Base-by-base conservation (phyloP, 1,284 basidiomycete genomes). In the Anthracocystis panici-leucophaei region DNA sequence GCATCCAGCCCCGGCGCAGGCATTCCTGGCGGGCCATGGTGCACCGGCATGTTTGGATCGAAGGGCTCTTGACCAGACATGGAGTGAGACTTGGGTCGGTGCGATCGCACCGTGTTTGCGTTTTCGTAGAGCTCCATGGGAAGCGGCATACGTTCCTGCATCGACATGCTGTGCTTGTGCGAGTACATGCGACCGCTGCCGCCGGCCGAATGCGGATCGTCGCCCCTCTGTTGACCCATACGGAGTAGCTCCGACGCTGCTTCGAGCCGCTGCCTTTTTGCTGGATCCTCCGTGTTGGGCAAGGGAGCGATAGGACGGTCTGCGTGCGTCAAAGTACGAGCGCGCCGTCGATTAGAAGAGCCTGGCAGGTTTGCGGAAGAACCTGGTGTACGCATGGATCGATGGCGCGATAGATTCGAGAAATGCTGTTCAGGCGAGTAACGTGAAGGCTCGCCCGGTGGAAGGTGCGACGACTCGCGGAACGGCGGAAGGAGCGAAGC, bases 251-350 rank as follows among this genome's bases (percentile, higher is more conserved):
- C 75, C n/a, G 65, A 73, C 8, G 66, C 70, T 48, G 66, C 73
- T 29, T 76, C 74, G 18, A 72, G 56, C 40, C 65, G 49, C 41
- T 76, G 74, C 57, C 56, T 67, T 18, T 69, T 60, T 20, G 65
- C 61, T 5, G 68, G 68, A 49, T 76, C 74, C 14, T 72, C 68
- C 38, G 62, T 63, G n/a, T 71, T 71, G 14, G 77, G 75, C 41
- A 79, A 45, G 1, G 77, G 75, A 18, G 77, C 77, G 41, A 79
- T 79, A 5, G 69, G 75, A 31, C 77, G 69, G 27, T 77, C 77
- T 4, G 62, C 51, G 31, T 71, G 64, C 4, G 77, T 76, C 57
- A 79, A 29, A 0, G 77, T 79, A 16, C 73, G 57, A n/a, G 77
- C 77, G 14, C 77, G 68, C 29, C 75, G 77, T 46, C 77, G 65